Base-by-base conservation (phyloP, 257 asterid species). In the Capsicum pubescens region DNA sequence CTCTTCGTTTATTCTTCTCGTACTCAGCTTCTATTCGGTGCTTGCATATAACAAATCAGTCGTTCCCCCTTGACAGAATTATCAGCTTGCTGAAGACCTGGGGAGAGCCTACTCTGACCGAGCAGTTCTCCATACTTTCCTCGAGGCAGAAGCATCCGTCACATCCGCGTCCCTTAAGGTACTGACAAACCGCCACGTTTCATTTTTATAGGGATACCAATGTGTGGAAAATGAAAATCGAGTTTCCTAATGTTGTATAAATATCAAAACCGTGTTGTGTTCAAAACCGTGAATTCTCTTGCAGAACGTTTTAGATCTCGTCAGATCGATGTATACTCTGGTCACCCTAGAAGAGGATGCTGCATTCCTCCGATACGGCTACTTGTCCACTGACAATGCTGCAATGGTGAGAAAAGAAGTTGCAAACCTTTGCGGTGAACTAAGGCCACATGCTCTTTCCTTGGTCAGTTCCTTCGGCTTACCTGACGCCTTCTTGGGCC, bases 21-120 rank as follows among this genome's bases (percentile, higher is more conserved):
- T 13, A 21, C 15, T 72, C 81, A 26, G 16, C 39, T 21, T 52
- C 11, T 61, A 68, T 13, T 35, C 7, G 54, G 46, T 81, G 58
- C 55, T n/a, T 57, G 26, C 35, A 61, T 7, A 21, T 69, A 81
- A 44, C 64, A n/a, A 3, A 32, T 14, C 6, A 4, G 12, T 9
- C 13, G 66, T 82, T 85, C 64, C 77, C 32, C 58, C 60, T 48
- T 80, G 36, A 82, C 97, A 95, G 99, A 90, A 92, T 83, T 93
- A 96, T 84, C 98, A 93, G 89, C 94, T 96, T 58, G 99, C 99
- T 79, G 99, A 92, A 91, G 99, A 96, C 89, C 87, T 96, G 83
- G 99, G 98, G 82, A 90, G 91, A 89, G 98, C 99, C 57, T 96
- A 87, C 87, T 84, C 97, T 3, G 99, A 96, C 83, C 92, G 95